Conservation (phyloP, 768 basidiomycete genomes). For the Bullera alba region DNA sequence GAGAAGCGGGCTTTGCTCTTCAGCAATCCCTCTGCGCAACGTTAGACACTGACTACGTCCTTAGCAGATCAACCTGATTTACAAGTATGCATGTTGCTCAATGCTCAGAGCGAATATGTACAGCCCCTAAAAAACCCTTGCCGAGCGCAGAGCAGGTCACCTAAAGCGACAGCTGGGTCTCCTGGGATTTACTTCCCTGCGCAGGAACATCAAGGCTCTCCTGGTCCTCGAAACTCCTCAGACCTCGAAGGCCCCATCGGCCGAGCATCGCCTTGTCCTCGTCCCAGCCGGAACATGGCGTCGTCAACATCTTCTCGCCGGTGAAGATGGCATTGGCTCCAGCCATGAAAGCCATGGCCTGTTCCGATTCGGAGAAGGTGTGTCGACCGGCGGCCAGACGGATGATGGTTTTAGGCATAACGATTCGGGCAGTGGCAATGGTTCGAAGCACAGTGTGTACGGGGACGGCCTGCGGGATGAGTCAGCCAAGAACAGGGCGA, state of each 20-base stretch:
- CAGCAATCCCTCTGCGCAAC: too few relatives aligned
- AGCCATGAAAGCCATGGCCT: conserved; percentile 92
- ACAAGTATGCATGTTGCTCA: too few relatives aligned
- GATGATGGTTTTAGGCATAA: conserved; percentile 86
- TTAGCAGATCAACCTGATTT: too few relatives aligned
- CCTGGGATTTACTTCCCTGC: too few relatives aligned
- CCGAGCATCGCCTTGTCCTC: conserved; percentile 94
- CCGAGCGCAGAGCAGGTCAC: too few relatives aligned
- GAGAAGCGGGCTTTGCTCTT: too few relatives aligned
- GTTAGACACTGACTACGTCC: too few relatives aligned
- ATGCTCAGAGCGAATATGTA: too few relatives aligned
- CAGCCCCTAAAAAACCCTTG: too few relatives aligned
- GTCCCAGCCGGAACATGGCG: conserved; percentile 96
- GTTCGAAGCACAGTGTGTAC: conserved; percentile 82
- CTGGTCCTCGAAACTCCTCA: conserved; percentile 76
- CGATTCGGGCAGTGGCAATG: conserved; percentile 88
- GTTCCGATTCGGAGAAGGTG: conserved; percentile 78
- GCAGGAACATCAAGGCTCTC: conserved; percentile 27
- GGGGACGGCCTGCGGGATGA: conserved; percentile 57
- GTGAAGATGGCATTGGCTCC: conserved; percentile 98
- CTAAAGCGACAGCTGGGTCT: too few relatives aligned
- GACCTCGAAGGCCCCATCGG: conserved; percentile 85
- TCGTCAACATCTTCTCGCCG: conserved; percentile 96
- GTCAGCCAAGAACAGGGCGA: neutral
- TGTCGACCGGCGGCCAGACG: conserved; percentile 90